Evolutionary conservation across 2,329 filamentous ascomycete genomes (phyloP), one percentile per base, ranked within the genome.

Genomic region (Arthroderma sp.): DNA sequence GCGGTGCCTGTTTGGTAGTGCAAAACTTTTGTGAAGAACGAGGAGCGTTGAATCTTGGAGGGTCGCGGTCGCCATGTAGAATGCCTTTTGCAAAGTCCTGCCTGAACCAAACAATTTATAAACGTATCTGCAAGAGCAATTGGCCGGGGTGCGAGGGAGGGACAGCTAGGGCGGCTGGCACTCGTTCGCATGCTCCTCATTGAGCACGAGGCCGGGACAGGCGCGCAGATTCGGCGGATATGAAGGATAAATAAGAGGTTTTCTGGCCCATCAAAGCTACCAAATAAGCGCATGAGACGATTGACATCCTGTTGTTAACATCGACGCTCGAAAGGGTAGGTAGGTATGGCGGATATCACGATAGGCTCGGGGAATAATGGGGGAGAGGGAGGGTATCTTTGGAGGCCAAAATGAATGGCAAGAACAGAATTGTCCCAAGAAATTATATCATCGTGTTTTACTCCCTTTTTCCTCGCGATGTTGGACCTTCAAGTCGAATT

Each of bases 211-310:
- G 5, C 30, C 30, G 29, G 15, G 15, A 22, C 15, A 22, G 15
- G 15, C 15, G 48, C 58, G 59, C 53, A 58, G 52, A 51, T 57
- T 58, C 64, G 67, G 60, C 61, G 27, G 34, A 31, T 36, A 36
- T 66, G 67, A 50, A 68, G 65, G 62, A 65, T 61, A 59, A 66
- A 59, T 60, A 67, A 65, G 64, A 65, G 64, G 61, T 64, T 61
- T 53, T 62, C 58, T 57, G 65, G 68, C 69, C 70, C 67, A 60
- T 71, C 66, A 63, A 71, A 67, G 64, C 66, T 67, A 65, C 69
- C 69, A 67, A 73, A 61, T 66, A 71, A 66, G 74, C 73, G 77
- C 78, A 81, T 81, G 75, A 74, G 73, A 72, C 58, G 66, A 61
- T 67, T 67, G 64, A 71, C 77, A 81, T 80, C 55, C 68, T 78